Evolutionary conservation across 2,329 filamentous ascomycete species (phyloP).

Genomic region (Colletotrichum eremochloae): DNA sequence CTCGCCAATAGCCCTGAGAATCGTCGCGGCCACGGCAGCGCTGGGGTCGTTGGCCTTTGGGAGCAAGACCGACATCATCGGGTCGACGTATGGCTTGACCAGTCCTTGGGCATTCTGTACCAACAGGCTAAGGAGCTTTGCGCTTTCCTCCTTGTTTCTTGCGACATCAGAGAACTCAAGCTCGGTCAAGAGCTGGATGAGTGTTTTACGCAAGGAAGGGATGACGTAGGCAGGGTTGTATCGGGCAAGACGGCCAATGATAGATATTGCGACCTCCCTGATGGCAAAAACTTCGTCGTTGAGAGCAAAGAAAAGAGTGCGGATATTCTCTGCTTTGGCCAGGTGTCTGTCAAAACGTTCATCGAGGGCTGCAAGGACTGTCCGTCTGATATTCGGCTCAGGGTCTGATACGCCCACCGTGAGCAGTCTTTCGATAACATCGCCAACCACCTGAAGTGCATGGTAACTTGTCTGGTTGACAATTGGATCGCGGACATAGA

Average conservation of each 20-base stretch:
- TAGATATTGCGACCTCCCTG: constrained; percentile 93
- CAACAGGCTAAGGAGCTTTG: constrained; percentile 90
- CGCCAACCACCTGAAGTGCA: constrained; percentile 95
- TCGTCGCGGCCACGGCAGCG: constrained; percentile 90
- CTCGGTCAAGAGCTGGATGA: constrained; percentile 96
- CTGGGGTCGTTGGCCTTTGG: constrained; percentile 91
- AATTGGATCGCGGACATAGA: constrained; percentile 96
- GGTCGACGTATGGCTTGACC: constrained; percentile 96
- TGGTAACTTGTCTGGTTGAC: constrained; percentile 98
- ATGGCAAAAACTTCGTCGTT: constrained; percentile 96
- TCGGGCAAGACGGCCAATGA: constrained; percentile 91
- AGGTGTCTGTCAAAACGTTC: constrained; percentile 95
- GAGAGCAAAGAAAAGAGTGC: constrained; percentile 92
- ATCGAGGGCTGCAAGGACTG: constrained; percentile 90
- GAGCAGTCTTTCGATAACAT: constrained; percentile 96
- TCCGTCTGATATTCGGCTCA: constrained; percentile 88
- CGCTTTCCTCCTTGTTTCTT: constrained; percentile 95
- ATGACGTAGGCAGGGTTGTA: constrained; percentile 98
- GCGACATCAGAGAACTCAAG: constrained; percentile 96
- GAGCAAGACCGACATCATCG: constrained; percentile 94
- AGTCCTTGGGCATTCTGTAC: constrained; percentile 93
- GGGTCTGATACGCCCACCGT: constrained; percentile 95
- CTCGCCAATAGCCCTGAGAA: constrained; percentile 95
- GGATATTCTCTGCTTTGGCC: constrained; percentile 97
- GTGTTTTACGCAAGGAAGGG: constrained; percentile 91